These are phyloP conservation scores for Globisporangium ultimum DNA, from an alignment of 352 stramenopile genomes.

Conservation along the genomic window DNA sequence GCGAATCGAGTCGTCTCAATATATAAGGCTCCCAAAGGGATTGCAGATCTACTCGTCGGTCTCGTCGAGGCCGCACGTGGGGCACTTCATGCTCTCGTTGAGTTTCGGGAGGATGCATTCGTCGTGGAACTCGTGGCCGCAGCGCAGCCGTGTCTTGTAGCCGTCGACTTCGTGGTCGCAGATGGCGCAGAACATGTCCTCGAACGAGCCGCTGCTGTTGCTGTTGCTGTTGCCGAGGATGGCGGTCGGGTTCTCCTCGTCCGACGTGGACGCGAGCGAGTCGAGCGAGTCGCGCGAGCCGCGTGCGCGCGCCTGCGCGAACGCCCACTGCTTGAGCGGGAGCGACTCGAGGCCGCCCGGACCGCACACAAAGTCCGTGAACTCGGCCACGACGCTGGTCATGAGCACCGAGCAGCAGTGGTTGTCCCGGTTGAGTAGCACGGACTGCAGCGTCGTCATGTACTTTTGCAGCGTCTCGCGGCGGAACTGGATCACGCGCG, in stretches of 20 bases:
- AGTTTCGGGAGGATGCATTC: constrained; percentile 12
- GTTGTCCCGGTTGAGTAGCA: constrained; percentile 31
- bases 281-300: constrained; percentile 16
- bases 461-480: constrained; percentile 36
- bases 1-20: not conserved
- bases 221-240: not conserved
- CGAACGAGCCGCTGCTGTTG: constrained; percentile 1
- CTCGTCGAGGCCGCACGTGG: constrained; percentile 5
- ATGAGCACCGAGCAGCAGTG: constrained; percentile 30
- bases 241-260: constrained; percentile 16
- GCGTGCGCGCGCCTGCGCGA: constrained; percentile 15
- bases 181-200: constrained; percentile 14
- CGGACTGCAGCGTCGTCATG: constrained; percentile 27
- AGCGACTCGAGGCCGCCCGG: constrained; percentile 11
- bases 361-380: constrained; percentile 25
- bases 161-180: constrained; percentile 16
- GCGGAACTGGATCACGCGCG: constrained; percentile 29
- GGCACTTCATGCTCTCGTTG: constrained; percentile 10
- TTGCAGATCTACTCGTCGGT: not conserved
- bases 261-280: constrained; percentile 16
- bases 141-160: constrained; percentile 19
- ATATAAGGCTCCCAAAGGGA: no score
- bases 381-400: constrained; percentile 21
- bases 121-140: constrained; percentile 17
- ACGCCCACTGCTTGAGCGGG: constrained; percentile 27